phyloP scores from a whole-genome alignment of 148 eudicot species.

The Nepenthes mirabilis region DNA sequence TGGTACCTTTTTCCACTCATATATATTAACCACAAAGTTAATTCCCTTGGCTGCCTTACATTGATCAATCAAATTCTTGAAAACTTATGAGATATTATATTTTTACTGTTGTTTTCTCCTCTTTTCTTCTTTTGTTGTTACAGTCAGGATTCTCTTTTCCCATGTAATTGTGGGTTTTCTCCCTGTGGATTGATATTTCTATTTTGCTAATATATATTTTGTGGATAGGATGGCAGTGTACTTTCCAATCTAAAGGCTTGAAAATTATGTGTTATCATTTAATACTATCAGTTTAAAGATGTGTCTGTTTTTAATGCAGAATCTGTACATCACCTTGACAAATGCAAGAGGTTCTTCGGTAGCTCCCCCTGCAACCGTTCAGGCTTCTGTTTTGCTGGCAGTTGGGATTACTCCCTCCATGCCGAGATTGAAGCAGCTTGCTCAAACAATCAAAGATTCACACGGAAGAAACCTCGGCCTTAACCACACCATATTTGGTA shows the following conservation, averaged over 20 bases:
- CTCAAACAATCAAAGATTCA: conserved; percentile 64
- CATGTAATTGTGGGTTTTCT: no score
- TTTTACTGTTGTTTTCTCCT: no score
- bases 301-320: conserved; percentile 36
- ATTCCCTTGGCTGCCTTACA: no score
- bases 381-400: conserved; percentile 48
- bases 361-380: conserved; percentile 65
- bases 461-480: conserved; percentile 82
- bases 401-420: conserved; percentile 51
- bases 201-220: background rate
- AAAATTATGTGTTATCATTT: background rate
- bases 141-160: no score
- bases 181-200: background rate
- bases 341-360: conserved; percentile 81
- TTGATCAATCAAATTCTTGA: no score
- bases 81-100: no score
- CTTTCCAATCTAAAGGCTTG: no score
- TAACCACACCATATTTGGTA: conserved; percentile 79
- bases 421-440: conserved; percentile 77
- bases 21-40: no score
- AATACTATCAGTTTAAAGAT: background rate
- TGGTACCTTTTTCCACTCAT: no score
- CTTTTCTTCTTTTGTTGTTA: no score
- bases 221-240: no score
- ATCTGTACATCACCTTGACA: conserved; percentile 65